A percentile compares a stretch with the other conserved stretches of the same genome.
phyloP scores from a whole-genome alignment of 106 monocot genomes.

The Dioscorea zingiberensis region DNA sequence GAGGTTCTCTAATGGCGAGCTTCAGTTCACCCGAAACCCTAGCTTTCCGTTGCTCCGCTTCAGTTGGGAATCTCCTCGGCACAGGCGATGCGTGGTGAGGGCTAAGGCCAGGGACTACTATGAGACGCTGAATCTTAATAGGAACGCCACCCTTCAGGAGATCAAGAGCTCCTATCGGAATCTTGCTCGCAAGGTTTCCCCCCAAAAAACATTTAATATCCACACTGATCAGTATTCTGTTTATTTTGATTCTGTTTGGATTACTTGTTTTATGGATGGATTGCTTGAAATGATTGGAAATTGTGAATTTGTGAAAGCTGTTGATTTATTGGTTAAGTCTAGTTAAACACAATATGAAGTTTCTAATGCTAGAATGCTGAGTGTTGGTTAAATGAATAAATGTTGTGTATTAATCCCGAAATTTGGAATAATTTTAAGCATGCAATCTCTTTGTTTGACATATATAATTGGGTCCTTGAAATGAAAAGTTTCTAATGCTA shows the following conservation, averaged over 20 bases:
- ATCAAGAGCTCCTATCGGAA: conserved; percentile 53
- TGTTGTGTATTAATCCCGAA: no score
- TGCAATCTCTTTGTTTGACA: no score
- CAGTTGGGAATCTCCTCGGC: not conserved
- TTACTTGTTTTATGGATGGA: not conserved
- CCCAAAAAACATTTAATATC: not conserved
- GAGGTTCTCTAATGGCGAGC: not conserved
- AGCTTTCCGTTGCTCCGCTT: not conserved
- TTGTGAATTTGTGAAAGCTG: not conserved
- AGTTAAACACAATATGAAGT: not conserved
- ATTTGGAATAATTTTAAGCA: no score
- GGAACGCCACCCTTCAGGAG: conserved; percentile 58
- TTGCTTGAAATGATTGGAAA: not conserved
- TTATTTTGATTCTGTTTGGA: not conserved
- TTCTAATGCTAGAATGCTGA: not conserved
- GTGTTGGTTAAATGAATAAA: not conserved
- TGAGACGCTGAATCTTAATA: conserved; percentile 39
- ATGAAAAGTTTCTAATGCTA: not conserved
- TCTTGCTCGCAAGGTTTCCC: conserved; percentile 59
- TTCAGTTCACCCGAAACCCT: not conserved
- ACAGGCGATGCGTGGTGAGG: conserved; percentile 1
- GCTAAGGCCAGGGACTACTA: conserved; percentile 42
- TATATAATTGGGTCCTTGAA: no score
- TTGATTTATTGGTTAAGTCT: not conserved
- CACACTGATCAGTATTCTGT: not conserved